Evolutionary conservation across 202 grass and related monocot genomes (phyloP).

Genomic region (Brachypodium distachyon): DNA sequence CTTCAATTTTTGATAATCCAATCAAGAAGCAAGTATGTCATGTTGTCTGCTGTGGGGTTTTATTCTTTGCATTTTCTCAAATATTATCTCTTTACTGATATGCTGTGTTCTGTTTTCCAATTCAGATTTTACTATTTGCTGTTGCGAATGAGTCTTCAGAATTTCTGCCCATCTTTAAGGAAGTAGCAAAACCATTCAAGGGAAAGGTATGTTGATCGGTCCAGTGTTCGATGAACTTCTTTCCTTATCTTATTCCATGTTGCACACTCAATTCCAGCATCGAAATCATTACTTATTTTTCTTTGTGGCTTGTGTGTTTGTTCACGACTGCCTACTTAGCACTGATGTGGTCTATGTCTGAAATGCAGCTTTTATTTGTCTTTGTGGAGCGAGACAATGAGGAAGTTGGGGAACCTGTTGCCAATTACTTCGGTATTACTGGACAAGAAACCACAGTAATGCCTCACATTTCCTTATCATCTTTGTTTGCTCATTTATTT

Average conservation of each 20-base stretch:
- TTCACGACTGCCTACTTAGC: not conserved
- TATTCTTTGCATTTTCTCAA: not conserved
- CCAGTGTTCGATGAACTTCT: not conserved
- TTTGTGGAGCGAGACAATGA: slow-evolving; percentile 80
- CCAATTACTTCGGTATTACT: slow-evolving; percentile 82
- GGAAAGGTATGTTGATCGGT: slow-evolving; percentile 51
- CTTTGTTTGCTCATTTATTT: not conserved
- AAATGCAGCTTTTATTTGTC: slow-evolving; percentile 81
- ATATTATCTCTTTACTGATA: not conserved
- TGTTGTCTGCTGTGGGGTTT: not conserved
- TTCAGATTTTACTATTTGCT: slow-evolving; percentile 80
- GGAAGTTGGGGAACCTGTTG: slow-evolving; percentile 84
- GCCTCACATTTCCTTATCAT: not conserved
- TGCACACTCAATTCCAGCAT: not conserved
- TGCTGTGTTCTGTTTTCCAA: not conserved
- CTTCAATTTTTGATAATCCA: slow-evolving; percentile 80
- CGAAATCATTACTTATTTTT: not conserved
- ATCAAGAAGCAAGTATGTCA: slow-evolving; percentile 86
- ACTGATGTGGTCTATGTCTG: not conserved
- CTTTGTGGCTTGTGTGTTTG: not conserved
- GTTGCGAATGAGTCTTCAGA: slow-evolving; percentile 58
- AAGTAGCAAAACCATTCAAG: slow-evolving; percentile 82
- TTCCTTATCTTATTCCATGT: not conserved
- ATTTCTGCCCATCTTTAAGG: slow-evolving; percentile 63
- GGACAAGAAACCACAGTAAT: slow-evolving; percentile 60